Evolutionary conservation across 768 basidiomycete genomes (phyloP).

Genomic region (Leucosporidium yakuticum): DNA sequence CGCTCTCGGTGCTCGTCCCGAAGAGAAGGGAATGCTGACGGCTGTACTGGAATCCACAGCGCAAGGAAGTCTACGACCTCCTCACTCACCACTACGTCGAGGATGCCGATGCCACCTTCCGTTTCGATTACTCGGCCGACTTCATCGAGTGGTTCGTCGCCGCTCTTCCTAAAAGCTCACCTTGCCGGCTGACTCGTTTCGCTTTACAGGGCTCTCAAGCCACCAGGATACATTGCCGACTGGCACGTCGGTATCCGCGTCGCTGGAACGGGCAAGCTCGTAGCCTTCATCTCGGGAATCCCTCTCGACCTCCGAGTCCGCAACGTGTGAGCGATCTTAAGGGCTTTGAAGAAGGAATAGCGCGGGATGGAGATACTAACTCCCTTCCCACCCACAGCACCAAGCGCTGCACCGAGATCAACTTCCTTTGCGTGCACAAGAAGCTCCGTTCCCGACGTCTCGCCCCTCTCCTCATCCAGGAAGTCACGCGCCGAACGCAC

Average conservation of each 20-base stretch:
- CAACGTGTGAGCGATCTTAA: conserved; percentile 58
- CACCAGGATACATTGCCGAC: conserved; percentile 84
- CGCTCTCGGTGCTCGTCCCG: background rate
- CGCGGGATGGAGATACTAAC: no score
- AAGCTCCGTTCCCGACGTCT: conserved; percentile 70
- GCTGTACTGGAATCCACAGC: conserved; percentile 49
- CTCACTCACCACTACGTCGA: conserved; percentile 93
- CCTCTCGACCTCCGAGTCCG: conserved; percentile 82
- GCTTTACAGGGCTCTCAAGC: conserved; percentile 74
- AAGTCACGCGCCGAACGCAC: conserved; percentile 87
- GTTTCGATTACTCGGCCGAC: conserved; percentile 91
- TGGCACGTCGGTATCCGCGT: conserved; percentile 94
- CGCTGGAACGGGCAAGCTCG: conserved; percentile 75
- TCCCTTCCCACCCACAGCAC: conserved; percentile 46
- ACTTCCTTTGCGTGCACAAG: conserved; percentile 96
- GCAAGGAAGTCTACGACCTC: conserved; percentile 84
- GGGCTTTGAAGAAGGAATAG: no score
- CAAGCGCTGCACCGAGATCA: conserved; percentile 79
- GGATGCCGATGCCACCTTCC: conserved; percentile 90
- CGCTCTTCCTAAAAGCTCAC: background rate
- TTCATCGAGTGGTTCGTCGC: conserved; percentile 73
- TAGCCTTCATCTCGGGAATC: conserved; percentile 93
- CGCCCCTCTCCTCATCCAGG: conserved; percentile 93
- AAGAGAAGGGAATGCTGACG: background rate
- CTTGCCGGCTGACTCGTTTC: background rate